These are phyloP conservation scores for Syzygium oleosum DNA, from an alignment of 345 rosid genomes.

Conservation along the genomic window DNA sequence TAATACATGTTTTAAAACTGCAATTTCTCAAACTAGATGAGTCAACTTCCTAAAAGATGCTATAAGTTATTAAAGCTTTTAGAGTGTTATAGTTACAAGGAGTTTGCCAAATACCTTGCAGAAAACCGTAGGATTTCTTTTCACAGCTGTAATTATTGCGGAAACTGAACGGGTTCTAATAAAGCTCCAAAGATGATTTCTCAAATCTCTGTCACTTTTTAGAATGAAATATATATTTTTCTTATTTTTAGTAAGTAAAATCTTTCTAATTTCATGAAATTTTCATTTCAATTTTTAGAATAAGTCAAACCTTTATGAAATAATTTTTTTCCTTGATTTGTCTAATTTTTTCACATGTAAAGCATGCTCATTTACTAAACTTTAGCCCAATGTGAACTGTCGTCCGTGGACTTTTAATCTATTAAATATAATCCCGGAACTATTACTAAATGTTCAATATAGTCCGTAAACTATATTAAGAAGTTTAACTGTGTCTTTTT, in stretches of 20 bases:
- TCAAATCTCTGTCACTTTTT: background rate
- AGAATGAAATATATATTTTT: background rate
- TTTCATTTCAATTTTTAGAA: background rate
- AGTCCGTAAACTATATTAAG: background rate
- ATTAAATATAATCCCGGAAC: rapidly evolving
- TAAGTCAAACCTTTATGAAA: background rate
- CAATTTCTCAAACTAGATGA: no score
- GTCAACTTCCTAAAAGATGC: no score
- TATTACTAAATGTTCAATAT: background rate
- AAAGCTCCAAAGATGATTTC: background rate
- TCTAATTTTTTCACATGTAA: background rate
- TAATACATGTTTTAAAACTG: background rate
- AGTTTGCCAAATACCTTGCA: background rate
- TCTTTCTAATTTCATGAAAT: background rate
- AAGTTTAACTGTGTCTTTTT: background rate
- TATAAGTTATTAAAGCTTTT: no score
- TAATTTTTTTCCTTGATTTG: background rate
- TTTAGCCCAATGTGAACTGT: background rate
- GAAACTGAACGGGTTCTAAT: background rate
- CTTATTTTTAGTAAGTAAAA: background rate
- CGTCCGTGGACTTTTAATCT: background rate
- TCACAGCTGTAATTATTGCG: background rate
- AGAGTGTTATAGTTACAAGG: background rate
- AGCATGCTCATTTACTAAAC: background rate
- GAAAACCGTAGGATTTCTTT: background rate